Conservation (phyloP, 257 asterid genomes). For the Ophiorrhiza pumila region DNA sequence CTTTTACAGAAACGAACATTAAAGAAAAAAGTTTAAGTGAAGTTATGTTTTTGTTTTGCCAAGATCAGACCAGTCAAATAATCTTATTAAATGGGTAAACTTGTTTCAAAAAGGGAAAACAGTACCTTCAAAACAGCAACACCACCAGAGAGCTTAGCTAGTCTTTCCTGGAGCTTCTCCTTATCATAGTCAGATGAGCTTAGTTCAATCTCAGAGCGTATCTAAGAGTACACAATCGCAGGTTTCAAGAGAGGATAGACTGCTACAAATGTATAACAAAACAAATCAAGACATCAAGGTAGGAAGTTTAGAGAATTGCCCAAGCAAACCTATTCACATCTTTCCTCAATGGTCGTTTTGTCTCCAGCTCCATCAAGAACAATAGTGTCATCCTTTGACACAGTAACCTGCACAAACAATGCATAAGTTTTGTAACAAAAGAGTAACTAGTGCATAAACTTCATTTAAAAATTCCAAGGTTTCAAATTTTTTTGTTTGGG, state of each 20-base stretch:
- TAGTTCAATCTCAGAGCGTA: slow-evolving; percentile 44
- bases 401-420: slow-evolving; percentile 27
- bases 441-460: not conserved
- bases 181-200: slow-evolving; percentile 58
- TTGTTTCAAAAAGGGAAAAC: not conserved
- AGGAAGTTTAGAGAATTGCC: not conserved
- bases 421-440: not conserved
- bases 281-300: not conserved
- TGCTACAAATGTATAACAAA: too few relatives aligned
- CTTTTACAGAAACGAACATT: not conserved
- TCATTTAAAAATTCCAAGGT: not conserved
- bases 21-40: not conserved
- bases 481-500: not conserved
- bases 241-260: not conserved
- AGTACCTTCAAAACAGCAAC: slow-evolving; percentile 56
- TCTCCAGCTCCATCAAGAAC: slow-evolving; percentile 54
- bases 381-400: slow-evolving; percentile 50
- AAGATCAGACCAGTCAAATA: not conserved
- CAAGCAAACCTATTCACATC: slow-evolving; percentile 48
- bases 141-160: slow-evolving; percentile 68
- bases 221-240: slow-evolving; percentile 26
- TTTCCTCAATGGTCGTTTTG: slow-evolving; percentile 43
- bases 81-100: not conserved
- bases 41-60: not conserved
- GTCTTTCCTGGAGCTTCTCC: slow-evolving; percentile 62